Evolutionary conservation across 2,329 filamentous ascomycete species (phyloP).

Genomic region (Phialophora expanda): DNA sequence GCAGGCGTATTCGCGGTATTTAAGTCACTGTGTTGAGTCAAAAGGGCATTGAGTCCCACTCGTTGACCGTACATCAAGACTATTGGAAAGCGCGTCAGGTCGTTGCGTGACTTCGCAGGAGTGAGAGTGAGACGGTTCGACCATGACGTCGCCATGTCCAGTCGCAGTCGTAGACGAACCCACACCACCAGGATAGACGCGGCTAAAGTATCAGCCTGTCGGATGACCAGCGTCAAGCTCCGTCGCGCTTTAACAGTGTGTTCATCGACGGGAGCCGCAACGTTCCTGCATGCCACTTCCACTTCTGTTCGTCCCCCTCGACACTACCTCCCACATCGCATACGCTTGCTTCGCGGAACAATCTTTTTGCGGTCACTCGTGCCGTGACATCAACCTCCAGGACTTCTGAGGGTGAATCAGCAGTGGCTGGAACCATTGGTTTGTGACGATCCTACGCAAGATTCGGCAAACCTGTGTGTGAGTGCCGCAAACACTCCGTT

Average conservation of each 20-base stretch:
- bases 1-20: background rate
- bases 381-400: background rate
- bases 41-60: background rate
- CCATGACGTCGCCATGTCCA: background rate
- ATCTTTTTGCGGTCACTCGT: background rate
- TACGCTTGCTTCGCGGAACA: constrained; percentile 2
- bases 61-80: background rate
- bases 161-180: background rate
- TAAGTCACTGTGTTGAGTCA: background rate
- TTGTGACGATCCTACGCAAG: background rate
- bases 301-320: background rate
- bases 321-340: background rate
- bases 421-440: background rate
- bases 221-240: background rate
- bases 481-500: background rate
- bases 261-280: background rate
- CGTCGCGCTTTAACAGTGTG: background rate
- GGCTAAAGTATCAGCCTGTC: background rate
- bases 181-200: background rate
- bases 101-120: background rate
- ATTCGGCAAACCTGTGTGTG: background rate
- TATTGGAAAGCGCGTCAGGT: background rate
- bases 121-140: background rate
- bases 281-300: background rate
- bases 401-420: background rate